Base-by-base conservation (phyloP, 2,329 filamentous ascomycete species). In the Trichophyton schoenleinii region DNA sequence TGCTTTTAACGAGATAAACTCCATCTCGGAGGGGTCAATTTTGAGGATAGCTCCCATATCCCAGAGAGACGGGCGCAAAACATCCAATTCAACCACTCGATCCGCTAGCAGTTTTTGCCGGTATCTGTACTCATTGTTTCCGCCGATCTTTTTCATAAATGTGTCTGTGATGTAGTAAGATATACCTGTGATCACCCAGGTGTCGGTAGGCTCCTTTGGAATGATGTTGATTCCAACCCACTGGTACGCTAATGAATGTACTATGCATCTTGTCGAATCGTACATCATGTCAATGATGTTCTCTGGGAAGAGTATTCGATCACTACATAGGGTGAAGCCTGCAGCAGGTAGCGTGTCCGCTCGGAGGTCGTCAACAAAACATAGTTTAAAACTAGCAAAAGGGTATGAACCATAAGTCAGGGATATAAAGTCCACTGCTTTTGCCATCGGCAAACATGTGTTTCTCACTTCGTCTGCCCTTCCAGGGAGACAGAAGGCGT, bases 181-280 rank as follows among this genome's bases (percentile, higher is more conserved):
- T 55, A 95, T 87, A 13, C 92, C 95, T 60, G 94, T 82, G 11
- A 92, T 87, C 20, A 95, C 85, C 94, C 94, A 99, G 60, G 86
- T 84, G 72, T 99, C 94, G 59, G 81, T 81, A 18, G 86, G 83
- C 46, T 87, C 85, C 69, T 91, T 89, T 0, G 94, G 87, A 57
- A 95, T 87, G 66, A 99, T 88, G 70, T 91, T 91, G 65, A 99
- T 87, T 15, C 94, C 94, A 65, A 94, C 89, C 88, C 92, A 99
- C 72, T 99, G 94, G 63, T 86, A 89, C 9, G 94, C 89, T 57
- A 97, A 79, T 0, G 91, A 86, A 70, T 94, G 87, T 7, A 95
- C 87, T 20, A 99, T 77, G 60, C 83, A 85, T 63, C 91, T 83
- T 3, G 90, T 95, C 9, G 88, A 87, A 34, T 89, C 85, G 67